phyloP scores from a whole-genome alignment of 371 early-diverging fungal genomes.

The Syncephalastrum monosporum region DNA sequence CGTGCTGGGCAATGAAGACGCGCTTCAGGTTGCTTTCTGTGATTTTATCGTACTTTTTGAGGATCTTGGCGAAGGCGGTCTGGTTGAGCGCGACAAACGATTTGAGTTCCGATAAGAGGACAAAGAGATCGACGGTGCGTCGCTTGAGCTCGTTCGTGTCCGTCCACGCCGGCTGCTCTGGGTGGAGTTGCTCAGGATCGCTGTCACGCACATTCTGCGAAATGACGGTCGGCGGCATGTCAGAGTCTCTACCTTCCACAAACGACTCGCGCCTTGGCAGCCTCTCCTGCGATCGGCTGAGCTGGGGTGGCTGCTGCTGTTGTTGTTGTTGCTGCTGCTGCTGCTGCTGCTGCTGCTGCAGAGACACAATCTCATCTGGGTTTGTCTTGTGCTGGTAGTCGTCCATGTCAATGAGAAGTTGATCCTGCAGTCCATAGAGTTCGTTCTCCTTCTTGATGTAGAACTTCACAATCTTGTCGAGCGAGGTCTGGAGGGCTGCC shows the following conservation, averaged over 20 bases:
- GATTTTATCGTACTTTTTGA: constrained; percentile 97
- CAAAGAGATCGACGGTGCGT: constrained; percentile 67
- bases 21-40: constrained; percentile 63
- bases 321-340: no score
- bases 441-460: constrained; percentile 84
- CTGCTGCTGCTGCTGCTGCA: no score
- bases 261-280: no score
- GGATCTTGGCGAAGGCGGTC: constrained; percentile 94
- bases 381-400: no score
- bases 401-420: not conserved
- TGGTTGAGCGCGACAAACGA: constrained; percentile 91
- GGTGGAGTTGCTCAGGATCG: no score
- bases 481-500: constrained; percentile 73
- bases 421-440: constrained; percentile 57
- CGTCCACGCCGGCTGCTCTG: no score
- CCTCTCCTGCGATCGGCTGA: no score
- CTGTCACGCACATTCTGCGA: constrained; percentile 17
- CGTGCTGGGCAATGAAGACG: constrained; percentile 40
- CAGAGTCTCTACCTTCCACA: no score
- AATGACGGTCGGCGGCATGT: constrained; percentile 1
- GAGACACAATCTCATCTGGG: no score
- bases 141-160: constrained; percentile 6
- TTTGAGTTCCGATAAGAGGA: constrained; percentile 80
- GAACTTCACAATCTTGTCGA: constrained; percentile 77
- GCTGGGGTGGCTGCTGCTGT: no score